phyloP scores from a whole-genome alignment of 441 rosid genomes.

The Populus hybrid region DNA sequence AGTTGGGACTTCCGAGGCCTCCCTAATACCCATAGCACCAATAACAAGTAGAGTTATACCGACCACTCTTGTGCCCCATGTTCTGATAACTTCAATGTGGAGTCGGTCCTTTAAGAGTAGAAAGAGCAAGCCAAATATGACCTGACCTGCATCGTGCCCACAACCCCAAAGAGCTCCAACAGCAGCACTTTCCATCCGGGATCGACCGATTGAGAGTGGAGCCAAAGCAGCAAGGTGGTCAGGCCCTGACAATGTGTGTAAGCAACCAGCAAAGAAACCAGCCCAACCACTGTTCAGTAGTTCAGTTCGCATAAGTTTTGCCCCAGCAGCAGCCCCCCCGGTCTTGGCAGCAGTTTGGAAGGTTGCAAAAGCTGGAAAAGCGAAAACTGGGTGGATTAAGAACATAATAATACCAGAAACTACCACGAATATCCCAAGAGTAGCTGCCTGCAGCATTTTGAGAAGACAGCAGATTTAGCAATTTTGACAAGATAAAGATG shows the following conservation, averaged over 20 bases:
- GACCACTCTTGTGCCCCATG: conserved; percentile 92
- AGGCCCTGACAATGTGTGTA: conserved; percentile 92
- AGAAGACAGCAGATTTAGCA: conserved; percentile 7
- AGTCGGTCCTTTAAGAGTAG: conserved; percentile 76
- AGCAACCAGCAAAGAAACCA: conserved; percentile 96
- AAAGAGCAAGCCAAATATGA: no score
- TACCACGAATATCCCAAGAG: conserved; percentile 45
- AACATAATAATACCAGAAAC: conserved; percentile 55
- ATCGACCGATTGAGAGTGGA: conserved; percentile 87
- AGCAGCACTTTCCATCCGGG: conserved; percentile 74
- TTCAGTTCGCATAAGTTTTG: conserved; percentile 43
- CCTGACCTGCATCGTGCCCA: conserved; percentile 94
- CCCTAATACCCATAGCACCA: conserved; percentile 87
- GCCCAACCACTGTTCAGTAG: conserved; percentile 82
- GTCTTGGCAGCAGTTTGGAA: conserved; percentile 63
- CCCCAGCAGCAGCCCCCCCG: conserved; percentile 50
- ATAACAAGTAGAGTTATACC: conserved; percentile 79
- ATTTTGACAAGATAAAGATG: conserved; percentile 2
- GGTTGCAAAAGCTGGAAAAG: conserved; percentile 84
- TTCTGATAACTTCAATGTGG: conserved; percentile 71
- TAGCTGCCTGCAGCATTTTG: conserved; percentile 44
- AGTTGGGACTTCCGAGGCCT: conserved; percentile 68
- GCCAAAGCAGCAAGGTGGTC: conserved; percentile 98
- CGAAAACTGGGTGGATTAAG: conserved; percentile 61
- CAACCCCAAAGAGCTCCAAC: conserved; percentile 99